Conservation (phyloP, 768 basidiomycete genomes). For the Russula earlei region DNA sequence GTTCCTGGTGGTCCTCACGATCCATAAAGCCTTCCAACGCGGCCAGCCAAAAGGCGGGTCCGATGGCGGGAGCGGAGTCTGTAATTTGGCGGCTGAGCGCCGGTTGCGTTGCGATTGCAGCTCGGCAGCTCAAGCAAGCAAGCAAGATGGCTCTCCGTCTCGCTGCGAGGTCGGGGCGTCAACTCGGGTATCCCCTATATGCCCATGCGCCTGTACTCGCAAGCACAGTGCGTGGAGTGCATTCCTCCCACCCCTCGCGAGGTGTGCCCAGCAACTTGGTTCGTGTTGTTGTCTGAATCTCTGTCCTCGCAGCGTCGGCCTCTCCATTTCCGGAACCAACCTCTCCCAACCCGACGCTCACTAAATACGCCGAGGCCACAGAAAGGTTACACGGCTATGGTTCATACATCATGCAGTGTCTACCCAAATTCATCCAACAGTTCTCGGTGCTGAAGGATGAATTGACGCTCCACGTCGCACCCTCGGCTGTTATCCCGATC, state of each 20-base stretch:
- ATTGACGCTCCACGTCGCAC: conserved; percentile 79
- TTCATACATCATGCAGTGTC: conserved; percentile 84
- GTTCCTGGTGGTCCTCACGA: not conserved
- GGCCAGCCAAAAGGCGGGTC: not conserved
- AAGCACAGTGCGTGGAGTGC: conserved; percentile 12
- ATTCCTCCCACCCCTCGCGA: conserved; percentile 12
- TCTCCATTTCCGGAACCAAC: conserved; percentile 86
- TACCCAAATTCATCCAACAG: conserved; percentile 97
- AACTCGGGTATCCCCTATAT: conserved; percentile 36
- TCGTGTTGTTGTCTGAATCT: too few relatives aligned
- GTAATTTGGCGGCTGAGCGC: too few relatives aligned
- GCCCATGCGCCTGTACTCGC: conserved; percentile 42
- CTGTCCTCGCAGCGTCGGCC: conserved; percentile 49
- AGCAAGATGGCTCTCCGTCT: conserved; percentile 36
- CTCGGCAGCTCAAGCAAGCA: too few relatives aligned
- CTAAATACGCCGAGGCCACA: conserved; percentile 61
- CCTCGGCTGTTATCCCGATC: conserved; percentile 72
- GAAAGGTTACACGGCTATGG: conserved; percentile 84
- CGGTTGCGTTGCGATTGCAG: too few relatives aligned
- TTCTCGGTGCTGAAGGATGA: conserved; percentile 97
- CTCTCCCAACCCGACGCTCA: conserved; percentile 76
- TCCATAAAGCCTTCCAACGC: too few relatives aligned
- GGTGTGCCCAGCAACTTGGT: not conserved
- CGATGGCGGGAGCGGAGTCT: conserved; percentile 17
- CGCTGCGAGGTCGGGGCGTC: conserved; percentile 35